Evolutionary conservation across 108 stramenopile species (phyloP), one percentile per base, ranked within the genome.

Genomic region (Stephanodiscus triporus): DNA sequence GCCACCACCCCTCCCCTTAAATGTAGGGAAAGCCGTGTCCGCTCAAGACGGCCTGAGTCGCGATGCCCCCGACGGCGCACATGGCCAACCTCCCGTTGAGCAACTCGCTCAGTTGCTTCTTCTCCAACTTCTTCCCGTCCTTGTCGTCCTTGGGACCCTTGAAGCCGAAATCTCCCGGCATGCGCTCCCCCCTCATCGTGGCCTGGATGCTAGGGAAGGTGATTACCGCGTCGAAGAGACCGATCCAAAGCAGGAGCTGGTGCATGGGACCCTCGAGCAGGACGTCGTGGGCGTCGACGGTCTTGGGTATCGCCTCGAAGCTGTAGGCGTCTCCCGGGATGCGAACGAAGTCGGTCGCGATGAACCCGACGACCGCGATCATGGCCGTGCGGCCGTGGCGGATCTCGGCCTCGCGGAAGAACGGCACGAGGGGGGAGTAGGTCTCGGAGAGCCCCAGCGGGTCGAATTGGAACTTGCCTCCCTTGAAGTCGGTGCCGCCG

Each of bases 51-150:
- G 90, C 55, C 73, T 91, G 90, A 17, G 96, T 95, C 9, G 82
- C 92, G 73, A 97, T 96, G 53, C 97, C 97, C 22, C 96, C 88
- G 67, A 96, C 56, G 38, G 96, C 96, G 49, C 91, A 82, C 97
- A 97, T 97, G 53, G 95, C 97, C 72, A 97, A 67, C 37, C 97
- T 87, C 86, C 97, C 94, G 80, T 97, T 94, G 85, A 88, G 77
- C 50, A 91, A 62, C 66, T 90, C 86, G 14, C 29, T 58, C 20
- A 85, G 32, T 45, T 82, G 70, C 78, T 83, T 88, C 50, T 82
- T 76, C 73, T 90, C 65, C 75, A 73, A 64, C 29, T 78, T 66
- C 26, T 32, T 57, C 30, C 56, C 56, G 30, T 22, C 72, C 4
- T 68, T 82, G 17, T 60, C 55, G 62, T 86, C 85, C 62, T 73